Evolutionary conservation across 805 yeast genomes (phyloP).

Genomic region (Sungouiozyma ichnusensis): DNA sequence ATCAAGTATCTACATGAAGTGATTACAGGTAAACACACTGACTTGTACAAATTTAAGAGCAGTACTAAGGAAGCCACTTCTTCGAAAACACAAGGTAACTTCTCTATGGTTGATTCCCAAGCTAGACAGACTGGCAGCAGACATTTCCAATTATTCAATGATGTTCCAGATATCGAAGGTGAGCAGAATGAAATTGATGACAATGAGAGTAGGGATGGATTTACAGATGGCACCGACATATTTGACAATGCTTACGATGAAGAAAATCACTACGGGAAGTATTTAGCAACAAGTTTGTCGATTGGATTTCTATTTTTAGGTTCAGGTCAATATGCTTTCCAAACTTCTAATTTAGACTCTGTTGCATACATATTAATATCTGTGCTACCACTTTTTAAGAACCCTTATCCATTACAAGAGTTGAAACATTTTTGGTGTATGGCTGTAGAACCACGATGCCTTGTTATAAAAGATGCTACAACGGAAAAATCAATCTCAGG

Average conservation of each 20-base stretch:
- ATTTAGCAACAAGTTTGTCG: conserved; percentile 68
- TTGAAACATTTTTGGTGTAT: conserved; percentile 85
- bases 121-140: neutral
- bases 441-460: conserved; percentile 69
- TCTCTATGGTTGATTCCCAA: neutral
- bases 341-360: conserved; percentile 39
- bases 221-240: neutral
- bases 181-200: neutral
- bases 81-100: neutral
- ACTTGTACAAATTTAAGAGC: conserved; percentile 10
- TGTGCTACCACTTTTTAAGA: conserved; percentile 46
- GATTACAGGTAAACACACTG: conserved; percentile 29
- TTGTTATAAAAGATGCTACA: conserved; percentile 63
- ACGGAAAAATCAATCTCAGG: conserved; percentile 43
- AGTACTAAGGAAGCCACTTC: neutral
- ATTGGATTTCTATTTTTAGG: conserved; percentile 84
- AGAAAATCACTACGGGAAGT: conserved; percentile 50
- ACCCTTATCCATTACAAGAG: conserved; percentile 60
- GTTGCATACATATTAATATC: conserved; percentile 47
- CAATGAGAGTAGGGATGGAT: conserved; percentile 4
- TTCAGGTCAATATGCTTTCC: conserved; percentile 82
- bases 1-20: conserved; percentile 59
- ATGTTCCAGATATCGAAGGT: conserved; percentile 2
- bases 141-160: neutral
- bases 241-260: conserved; percentile 11